These are phyloP conservation scores for Aspergillus ochraceoroseus DNA, from an alignment of 2,329 filamentous ascomycete genomes.

Conservation along the genomic window DNA sequence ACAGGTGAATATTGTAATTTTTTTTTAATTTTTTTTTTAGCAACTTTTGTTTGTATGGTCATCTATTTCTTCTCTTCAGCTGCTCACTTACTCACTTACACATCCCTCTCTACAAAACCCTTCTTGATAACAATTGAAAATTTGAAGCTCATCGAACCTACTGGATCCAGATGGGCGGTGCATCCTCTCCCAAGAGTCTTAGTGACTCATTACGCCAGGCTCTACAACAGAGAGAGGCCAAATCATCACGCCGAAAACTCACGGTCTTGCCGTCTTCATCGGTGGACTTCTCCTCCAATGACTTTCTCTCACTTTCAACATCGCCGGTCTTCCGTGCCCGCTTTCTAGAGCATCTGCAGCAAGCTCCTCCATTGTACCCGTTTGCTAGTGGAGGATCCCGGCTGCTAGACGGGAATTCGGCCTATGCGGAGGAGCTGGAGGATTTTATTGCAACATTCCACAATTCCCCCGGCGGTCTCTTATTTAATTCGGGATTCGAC, in stretches of 20 bases:
- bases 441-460: conserved; percentile 57
- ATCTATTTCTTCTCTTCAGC: too few relatives aligned
- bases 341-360: conserved; percentile 48
- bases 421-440: conserved; percentile 57
- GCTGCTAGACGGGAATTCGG: conserved; percentile 61
- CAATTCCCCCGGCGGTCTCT: conserved; percentile 51
- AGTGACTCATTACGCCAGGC: conserved; percentile 29
- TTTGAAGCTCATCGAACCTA: too few relatives aligned
- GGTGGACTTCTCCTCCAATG: conserved; percentile 61
- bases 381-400: conserved; percentile 58
- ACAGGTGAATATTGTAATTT: too few relatives aligned
- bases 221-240: conserved; percentile 40
- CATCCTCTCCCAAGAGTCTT: conserved; percentile 23
- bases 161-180: conserved; percentile 9
- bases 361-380: conserved; percentile 33
- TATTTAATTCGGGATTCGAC: conserved; percentile 63
- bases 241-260: conserved; percentile 46
- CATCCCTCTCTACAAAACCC: too few relatives aligned
- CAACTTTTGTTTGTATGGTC: too few relatives aligned
- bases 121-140: too few relatives aligned
- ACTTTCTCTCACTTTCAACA: conserved; percentile 57
- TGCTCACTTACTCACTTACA: too few relatives aligned
- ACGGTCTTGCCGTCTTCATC: conserved; percentile 43
- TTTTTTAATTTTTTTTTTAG: too few relatives aligned
- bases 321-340: conserved; percentile 45